Evolutionary conservation across 1,139 yeast species (phyloP), one percentile per base, ranked within the genome.

Genomic region (Yamadazyma conglobata): DNA sequence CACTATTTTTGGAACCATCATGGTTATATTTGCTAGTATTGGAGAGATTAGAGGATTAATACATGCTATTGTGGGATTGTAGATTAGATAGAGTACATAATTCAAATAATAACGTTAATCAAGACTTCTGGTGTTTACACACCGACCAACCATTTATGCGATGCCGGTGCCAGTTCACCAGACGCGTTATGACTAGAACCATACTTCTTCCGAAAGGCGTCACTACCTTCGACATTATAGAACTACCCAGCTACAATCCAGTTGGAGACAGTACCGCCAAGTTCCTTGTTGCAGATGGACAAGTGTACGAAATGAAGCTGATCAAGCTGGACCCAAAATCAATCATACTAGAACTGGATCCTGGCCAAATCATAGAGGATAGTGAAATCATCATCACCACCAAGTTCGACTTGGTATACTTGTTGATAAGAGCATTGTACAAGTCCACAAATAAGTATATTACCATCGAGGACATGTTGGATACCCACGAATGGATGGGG

Each of bases 11-110:
- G 94, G 93, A 10, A 78, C 89, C 0, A 56, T 78, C 6, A 77
- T 84, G 84, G 75, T 84, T 32, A 65, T 84, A 6, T 45, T 84
- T 56, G 77, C 85, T 10, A 79, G 85, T 33, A 73, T 82, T 24
- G 66, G 58, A 6, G 56, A 55, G 10, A 47, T 63, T 4, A 39
- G 61, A 32, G 51, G 49, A 9, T 38, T 58, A 20, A 51, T 63
- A 10, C 48, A 48, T 26, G 35, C 48, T 4, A 48, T 58, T 43
- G 68, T 56, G 3, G 64, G 64, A 15, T 12, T 22, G 24, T 22
- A 22, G 13, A 22, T 7, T 17, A 7, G 19, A 9, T 17, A 17
- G 19, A 17, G 6, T n/a, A n/a, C n/a, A n/a, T n/a, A n/a, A n/a
- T n/a, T n/a, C n/a, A n/a, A n/a, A n/a, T n/a, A n/a, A n/a, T n/a